Evolutionary conservation across 495 filamentous ascomycete genomes (phyloP), one percentile per base, ranked within the genome.

Genomic region (Aeminium ludgeri): DNA sequence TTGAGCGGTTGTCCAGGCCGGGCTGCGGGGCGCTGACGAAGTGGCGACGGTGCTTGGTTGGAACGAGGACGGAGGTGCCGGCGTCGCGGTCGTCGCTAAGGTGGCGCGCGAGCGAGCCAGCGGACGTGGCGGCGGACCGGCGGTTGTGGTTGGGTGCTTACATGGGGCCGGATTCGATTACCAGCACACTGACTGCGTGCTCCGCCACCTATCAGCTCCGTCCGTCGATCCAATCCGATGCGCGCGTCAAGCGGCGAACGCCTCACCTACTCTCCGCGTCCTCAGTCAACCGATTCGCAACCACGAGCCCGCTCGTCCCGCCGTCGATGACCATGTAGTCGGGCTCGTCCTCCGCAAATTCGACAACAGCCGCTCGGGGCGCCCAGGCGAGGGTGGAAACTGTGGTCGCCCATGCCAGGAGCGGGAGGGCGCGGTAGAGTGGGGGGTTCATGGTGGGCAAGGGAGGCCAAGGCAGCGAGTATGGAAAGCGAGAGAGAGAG

Each of bases 251-350:
- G n/a, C n/a, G n/a, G n/a, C n/a, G n/a, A n/a, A n/a, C n/a, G n/a
- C n/a, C n/a, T n/a, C n/a, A 30, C 38, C 4, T 40, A 40, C 38
- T 30, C 6, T 16, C 39, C 4, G 48, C 44, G 25, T 51, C 44
- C 30, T 46, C 48, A 8, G 44, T 39, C 2, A 51, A 36, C 1
- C 48, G 38, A 16, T 38, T 38, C 17, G 48, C 48, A 6, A 51
- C 48, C 1, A 36, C 32, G 11, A 40, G 28, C 12, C 48, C 48
- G 12, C 15, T 20, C 1, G 48, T 43, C 2, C 48, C 48, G 2
- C 48, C 48, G 2, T 44, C 48, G 12, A 51, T 30, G 16, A 50
- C 33, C 4, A 50, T 16, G 20, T 41, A 50, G 37, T 50, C 47
- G 30, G 18, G 36, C 25, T 41, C 40, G 20, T 20, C 12, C 3